Base-by-base conservation (phyloP, 2,329 filamentous ascomycete genomes). In the Aphanocladium album region DNA sequence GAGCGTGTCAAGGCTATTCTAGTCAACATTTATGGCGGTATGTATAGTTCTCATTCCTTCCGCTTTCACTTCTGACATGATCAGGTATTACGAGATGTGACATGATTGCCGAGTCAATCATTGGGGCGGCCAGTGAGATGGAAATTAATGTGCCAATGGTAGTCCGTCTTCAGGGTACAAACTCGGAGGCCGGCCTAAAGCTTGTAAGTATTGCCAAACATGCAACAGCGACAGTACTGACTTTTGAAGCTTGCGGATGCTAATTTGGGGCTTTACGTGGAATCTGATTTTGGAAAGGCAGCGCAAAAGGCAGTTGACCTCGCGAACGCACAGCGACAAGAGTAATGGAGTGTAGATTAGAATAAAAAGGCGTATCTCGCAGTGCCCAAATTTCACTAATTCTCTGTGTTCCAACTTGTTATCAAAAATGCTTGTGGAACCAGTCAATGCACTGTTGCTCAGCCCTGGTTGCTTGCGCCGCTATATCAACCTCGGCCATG, bases 1-100 rank as follows among this genome's bases (percentile, higher is more conserved):
- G 74, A 80, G 2, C 79, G 90, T 33, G 90, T 96, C 8, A 87
- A 84, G 67, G 86, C 89, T 4, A 76, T 87, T 27, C 72, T 86
- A 51, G 80, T 87, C 9, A 87, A 86, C 60, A 83, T 86, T 9
- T 86, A 77, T 21, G 75, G 75, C 27, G 75, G 74, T 73, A 57
- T 19, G 70, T 61, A 5, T 3, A 11, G 21, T 25, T 21, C 39
- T 16, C 8, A 27, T 46, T 30, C 30, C 19, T 9, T 14, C 7
- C 6, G 3, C 53, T 14, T 58, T 21, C 9, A n/a, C 7, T 12
- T 16, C 57, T 60, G 17, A 53, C 39, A 6, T 19, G 14, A 21
- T 0, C 3, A 80, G 79, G 79, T 0, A 78, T 81, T 17, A 79
- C 77, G 2, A 72, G 74, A 39, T 80, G 79, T 35, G 78, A 80